Evolutionary conservation across 2,329 filamentous ascomycete species (phyloP).

Genomic region (Colletotrichum liriopes): DNA sequence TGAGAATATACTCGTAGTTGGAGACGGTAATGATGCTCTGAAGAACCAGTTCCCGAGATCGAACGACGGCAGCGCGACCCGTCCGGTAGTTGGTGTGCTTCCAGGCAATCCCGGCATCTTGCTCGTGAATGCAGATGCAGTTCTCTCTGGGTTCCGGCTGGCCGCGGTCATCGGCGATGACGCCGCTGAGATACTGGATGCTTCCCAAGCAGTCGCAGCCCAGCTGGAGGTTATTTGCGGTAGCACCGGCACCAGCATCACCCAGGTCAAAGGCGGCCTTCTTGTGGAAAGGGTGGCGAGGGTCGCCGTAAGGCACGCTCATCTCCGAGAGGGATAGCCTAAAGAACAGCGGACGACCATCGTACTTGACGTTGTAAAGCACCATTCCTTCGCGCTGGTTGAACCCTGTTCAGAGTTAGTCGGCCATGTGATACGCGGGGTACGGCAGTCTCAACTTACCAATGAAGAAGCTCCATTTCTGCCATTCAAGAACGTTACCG

Average conservation of each 20-base stretch:
- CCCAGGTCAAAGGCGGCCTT: constrained; percentile 81
- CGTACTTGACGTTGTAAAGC: constrained; percentile 72
- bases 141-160: constrained; percentile 69
- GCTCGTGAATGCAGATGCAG: constrained; percentile 78
- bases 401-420: constrained; percentile 56
- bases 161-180: constrained; percentile 68
- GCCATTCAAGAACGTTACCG: constrained; percentile 43
- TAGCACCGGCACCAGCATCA: constrained; percentile 75
- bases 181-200: constrained; percentile 71
- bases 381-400: constrained; percentile 73
- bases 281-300: constrained; percentile 72
- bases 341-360: constrained; percentile 71
- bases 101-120: constrained; percentile 79
- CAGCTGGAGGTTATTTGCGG: constrained; percentile 76
- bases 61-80: constrained; percentile 72
- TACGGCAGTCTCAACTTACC: background rate
- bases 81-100: constrained; percentile 81
- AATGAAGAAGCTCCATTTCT: constrained; percentile 71
- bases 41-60: constrained; percentile 74
- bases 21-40: constrained; percentile 79
- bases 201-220: constrained; percentile 80
- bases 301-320: constrained; percentile 76
- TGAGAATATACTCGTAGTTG: constrained; percentile 81
- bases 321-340: constrained; percentile 73
- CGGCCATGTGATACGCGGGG: background rate